Base-by-base conservation (phyloP, 768 basidiomycete species). In the Collybia nuda region DNA sequence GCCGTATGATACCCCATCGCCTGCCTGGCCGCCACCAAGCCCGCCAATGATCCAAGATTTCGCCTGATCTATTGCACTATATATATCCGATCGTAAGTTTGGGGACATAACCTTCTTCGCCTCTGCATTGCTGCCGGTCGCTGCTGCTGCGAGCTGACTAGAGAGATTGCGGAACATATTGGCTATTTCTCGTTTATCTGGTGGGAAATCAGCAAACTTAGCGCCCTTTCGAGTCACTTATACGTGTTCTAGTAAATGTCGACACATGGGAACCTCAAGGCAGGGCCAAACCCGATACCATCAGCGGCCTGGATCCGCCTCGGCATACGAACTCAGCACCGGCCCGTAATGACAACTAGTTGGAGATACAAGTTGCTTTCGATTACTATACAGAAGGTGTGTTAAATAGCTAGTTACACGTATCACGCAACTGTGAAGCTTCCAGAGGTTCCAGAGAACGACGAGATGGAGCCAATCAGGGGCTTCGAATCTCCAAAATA, bases 401-500 rank as follows among this genome's bases (percentile, higher is more conserved):
- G 14, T 14, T 32, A 11, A 5, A 32, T 32, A 14, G 3, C 14
- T 11, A 32, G 3, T 14, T 32, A 23, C n/a, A 22, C n/a, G 26
- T 17, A 37, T 71, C 59, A 80, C 51, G 70, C 69, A 35, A 89
- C 66, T 2, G 76, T 84, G 66, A 90, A 90, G 43, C 70, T 76
- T 19, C 79, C 78, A 0, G 87, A 88, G 15, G 67, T 67, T 17
- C 84, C 84, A 21, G 74, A 76, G 66, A 91, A 90, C 1, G 85
- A 59, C 11, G 72, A 74, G 51, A 90, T 84, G 23, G 73, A 67
- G 6, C 89, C 87, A 43, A 82, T 68, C 40, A 86, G 63, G 1
- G 82, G 74, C 69, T 90, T 91, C n/a, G 81, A 80, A 64, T 92
- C 88, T 7, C 88, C 90, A 53, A 80, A 83, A 65, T 91, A 91